Percentiles rank a stretch among this genome's conserved stretches.
phyloP scores from a whole-genome alignment of 495 filamentous ascomycete genomes.

The Penicillium odoratum region DNA sequence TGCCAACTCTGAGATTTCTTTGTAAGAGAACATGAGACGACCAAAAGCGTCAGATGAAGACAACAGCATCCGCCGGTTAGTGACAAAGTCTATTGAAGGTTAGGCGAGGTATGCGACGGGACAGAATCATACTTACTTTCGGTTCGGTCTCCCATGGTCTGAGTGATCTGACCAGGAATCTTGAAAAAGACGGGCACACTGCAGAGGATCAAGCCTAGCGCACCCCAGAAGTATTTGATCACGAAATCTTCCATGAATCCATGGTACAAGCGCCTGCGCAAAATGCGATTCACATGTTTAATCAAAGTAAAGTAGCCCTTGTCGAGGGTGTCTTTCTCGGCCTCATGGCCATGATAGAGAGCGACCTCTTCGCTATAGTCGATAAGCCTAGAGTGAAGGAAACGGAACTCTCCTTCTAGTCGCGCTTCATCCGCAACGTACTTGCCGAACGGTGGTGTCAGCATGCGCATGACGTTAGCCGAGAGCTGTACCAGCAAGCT shows the following conservation, averaged over 20 bases:
- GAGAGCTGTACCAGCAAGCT: slow-evolving; percentile 89
- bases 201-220: slow-evolving; percentile 88
- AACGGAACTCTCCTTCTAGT: slow-evolving; percentile 93
- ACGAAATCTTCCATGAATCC: slow-evolving; percentile 99
- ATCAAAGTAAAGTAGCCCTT: slow-evolving; percentile 99
- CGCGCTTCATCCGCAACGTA: slow-evolving; percentile 96
- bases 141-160: slow-evolving; percentile 85
- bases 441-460: slow-evolving; percentile 97
- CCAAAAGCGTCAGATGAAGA: slow-evolving; percentile 95
- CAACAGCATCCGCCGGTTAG: slow-evolving; percentile 86
- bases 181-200: slow-evolving; percentile 95
- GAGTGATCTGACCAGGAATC: slow-evolving; percentile 69
- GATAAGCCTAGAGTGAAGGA: slow-evolving; percentile 90
- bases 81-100: slow-evolving; percentile 68
- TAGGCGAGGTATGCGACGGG: slow-evolving; percentile 1
- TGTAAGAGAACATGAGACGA: slow-evolving; percentile 96
- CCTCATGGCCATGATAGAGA: slow-evolving; percentile 88
- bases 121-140: slow-evolving; percentile 59
- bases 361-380: slow-evolving; percentile 95
- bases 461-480: slow-evolving; percentile 85
- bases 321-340: slow-evolving; percentile 94
- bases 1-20: slow-evolving; percentile 93
- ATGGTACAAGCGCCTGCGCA: slow-evolving; percentile 86
- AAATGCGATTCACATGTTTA: slow-evolving; percentile 96
- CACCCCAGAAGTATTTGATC: slow-evolving; percentile 99